Conservation (phyloP, 2,329 filamentous ascomycete species). For the Neocucurbitaria cava region DNA sequence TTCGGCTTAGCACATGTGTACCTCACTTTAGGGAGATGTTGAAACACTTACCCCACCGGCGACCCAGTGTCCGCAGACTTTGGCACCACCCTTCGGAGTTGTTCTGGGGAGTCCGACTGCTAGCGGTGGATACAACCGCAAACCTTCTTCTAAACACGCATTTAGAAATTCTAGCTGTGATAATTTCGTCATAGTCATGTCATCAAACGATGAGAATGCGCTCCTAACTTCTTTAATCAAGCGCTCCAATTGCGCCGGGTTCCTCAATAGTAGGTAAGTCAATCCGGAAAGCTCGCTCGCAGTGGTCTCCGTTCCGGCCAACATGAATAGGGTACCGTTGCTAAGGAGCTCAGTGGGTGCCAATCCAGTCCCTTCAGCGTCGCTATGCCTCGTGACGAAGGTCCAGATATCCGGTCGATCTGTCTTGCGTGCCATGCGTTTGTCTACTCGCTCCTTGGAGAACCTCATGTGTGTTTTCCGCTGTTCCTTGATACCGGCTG, state of each 20-base stretch:
- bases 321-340: conserved; percentile 33
- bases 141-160: conserved; percentile 53
- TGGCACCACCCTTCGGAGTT: conserved; percentile 33
- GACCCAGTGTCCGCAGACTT: conserved; percentile 38
- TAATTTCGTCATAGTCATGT: conserved; percentile 27
- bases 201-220: conserved; percentile 17
- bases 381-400: conserved; percentile 40
- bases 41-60: conserved; percentile 32
- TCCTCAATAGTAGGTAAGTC: conserved; percentile 34
- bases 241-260: conserved; percentile 20
- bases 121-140: conserved; percentile 55
- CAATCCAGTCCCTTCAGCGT: conserved; percentile 15
- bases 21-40: too few species aligned
- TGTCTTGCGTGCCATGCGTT: conserved; percentile 26
- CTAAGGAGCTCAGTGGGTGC: conserved; percentile 34
- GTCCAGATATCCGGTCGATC: conserved; percentile 49
- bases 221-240: conserved; percentile 29
- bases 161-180: conserved; percentile 46
- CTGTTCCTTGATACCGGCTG: conserved; percentile 11
- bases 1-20: neutral
- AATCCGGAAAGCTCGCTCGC: conserved; percentile 33
- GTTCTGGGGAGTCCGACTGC: conserved; percentile 41
- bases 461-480: conserved; percentile 16
- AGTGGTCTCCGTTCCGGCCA: conserved; percentile 38
- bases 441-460: conserved; percentile 24